A percentile compares a stretch with the other conserved stretches of the same genome.
phyloP scores from a whole-genome alignment of 768 basidiomycete species.

The Tremella yokohamensis region DNA sequence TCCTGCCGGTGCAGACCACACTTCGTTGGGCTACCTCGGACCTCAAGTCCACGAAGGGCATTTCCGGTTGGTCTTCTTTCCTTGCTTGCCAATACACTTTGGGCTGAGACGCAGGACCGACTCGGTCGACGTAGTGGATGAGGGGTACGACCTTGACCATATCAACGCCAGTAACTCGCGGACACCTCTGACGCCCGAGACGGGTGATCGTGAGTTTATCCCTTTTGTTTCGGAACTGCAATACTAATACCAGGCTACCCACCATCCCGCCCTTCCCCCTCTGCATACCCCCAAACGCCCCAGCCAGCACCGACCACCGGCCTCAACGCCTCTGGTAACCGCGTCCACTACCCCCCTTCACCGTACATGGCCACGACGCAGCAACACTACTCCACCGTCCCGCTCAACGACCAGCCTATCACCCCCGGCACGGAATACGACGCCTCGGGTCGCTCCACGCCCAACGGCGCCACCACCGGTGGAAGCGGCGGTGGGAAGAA shows the following conservation, averaged over 20 bases:
- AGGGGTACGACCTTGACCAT: not conserved
- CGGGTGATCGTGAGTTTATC: not conserved
- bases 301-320: conserved; percentile 1
- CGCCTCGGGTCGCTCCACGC: conserved; percentile 24
- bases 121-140: conserved; percentile 1
- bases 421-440: not conserved
- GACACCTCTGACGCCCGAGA: not conserved
- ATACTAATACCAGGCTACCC: not conserved
- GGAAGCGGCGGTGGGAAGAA: conserved; percentile 19
- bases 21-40: too few species aligned
- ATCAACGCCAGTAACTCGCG: not conserved
- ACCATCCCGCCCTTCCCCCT: not conserved
- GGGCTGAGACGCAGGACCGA: not conserved
- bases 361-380: conserved; percentile 25
- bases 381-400: conserved; percentile 29
- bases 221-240: not conserved
- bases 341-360: conserved; percentile 41
- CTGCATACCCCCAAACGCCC: not conserved
- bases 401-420: conserved; percentile 19
- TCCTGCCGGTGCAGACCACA: too few species aligned
- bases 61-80: not conserved
- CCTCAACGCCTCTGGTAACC: conserved; percentile 3
- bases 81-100: not conserved
- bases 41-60: not conserved
- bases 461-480: conserved; percentile 11